These are phyloP conservation scores for Leonotis leonurus DNA, from an alignment of 257 asterid species.

Conservation along the genomic window DNA sequence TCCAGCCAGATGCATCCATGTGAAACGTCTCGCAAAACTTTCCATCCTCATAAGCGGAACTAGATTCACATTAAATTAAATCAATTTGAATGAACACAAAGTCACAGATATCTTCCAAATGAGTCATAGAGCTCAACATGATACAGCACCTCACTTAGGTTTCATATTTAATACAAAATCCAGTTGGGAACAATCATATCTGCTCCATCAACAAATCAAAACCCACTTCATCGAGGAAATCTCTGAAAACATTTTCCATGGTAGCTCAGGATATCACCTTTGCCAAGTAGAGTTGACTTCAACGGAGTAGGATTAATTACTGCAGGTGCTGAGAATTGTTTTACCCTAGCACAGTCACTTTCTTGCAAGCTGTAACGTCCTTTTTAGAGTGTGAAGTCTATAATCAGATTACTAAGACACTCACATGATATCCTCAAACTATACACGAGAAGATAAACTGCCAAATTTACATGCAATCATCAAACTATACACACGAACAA, in stretches of 20 bases:
- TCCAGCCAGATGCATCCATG: slow-evolving; percentile 90
- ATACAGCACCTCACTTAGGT: slow-evolving; percentile 5
- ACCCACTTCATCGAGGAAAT: slow-evolving; percentile 3
- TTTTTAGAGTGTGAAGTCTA: not conserved
- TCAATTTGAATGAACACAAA: slow-evolving; percentile 9
- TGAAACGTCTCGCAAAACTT: slow-evolving; percentile 92
- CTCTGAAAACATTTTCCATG: not conserved
- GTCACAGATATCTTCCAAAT: slow-evolving; percentile 7
- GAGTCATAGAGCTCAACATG: slow-evolving; percentile 5
- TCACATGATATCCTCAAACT: too few relatives aligned
- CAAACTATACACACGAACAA: not conserved
- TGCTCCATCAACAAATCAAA: slow-evolving; percentile 12
- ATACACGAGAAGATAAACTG: too few relatives aligned
- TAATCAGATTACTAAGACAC: not conserved
- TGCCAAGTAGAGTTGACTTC: not conserved
- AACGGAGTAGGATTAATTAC: slow-evolving; percentile 4
- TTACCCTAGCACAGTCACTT: too few relatives aligned
- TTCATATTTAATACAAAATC: not conserved
- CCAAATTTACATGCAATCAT: slow-evolving; percentile 1
- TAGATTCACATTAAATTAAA: slow-evolving; percentile 25
- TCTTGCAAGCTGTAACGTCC: too few relatives aligned
- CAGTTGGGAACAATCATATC: slow-evolving; percentile 8
- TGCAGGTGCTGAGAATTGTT: too few relatives aligned
- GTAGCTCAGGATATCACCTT: not conserved
- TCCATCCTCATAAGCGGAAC: slow-evolving; percentile 84